Percentiles rank a stretch among this genome's conserved stretches.
These are phyloP conservation scores for Golubevia sp. DNA, from an alignment of 1,284 basidiomycete species.

Conservation along the genomic window DNA sequence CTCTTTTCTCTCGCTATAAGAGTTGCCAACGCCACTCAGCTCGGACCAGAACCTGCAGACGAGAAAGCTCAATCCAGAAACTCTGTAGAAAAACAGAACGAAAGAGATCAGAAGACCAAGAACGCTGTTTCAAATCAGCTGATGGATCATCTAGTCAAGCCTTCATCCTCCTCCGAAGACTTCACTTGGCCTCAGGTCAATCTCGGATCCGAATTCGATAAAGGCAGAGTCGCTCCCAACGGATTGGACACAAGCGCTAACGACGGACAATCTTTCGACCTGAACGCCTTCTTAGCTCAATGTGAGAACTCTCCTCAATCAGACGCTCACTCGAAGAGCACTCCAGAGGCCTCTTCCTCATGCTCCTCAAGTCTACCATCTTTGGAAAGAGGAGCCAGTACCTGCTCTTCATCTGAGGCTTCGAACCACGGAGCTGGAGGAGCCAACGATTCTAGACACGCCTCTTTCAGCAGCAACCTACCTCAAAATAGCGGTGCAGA, in stretches of 20 bases:
- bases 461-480: not conserved
- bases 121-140: not conserved
- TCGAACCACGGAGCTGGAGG: too few species aligned
- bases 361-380: not conserved
- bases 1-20: constrained; percentile 40
- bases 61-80: not conserved
- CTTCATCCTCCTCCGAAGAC: not conserved
- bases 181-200: not conserved
- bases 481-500: not conserved
- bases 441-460: constrained; percentile 10
- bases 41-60: not conserved
- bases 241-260: constrained; percentile 28
- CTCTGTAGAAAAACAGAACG: not conserved
- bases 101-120: not conserved
- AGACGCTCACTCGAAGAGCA: constrained; percentile 14
- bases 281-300: constrained; percentile 34
- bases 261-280: constrained; percentile 31
- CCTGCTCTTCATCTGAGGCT: not conserved
- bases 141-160: not conserved
- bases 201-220: constrained; percentile 6
- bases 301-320: constrained; percentile 31
- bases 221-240: constrained; percentile 25
- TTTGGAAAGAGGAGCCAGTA: not conserved
- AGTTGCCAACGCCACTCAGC: constrained; percentile 32
- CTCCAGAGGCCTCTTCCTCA: constrained; percentile 1